A percentile compares a stretch with the other conserved stretches of the same genome.
Evolutionary conservation across 169 alveolate genomes (phyloP).

Genomic region (Eimeria necatrix): DNA sequence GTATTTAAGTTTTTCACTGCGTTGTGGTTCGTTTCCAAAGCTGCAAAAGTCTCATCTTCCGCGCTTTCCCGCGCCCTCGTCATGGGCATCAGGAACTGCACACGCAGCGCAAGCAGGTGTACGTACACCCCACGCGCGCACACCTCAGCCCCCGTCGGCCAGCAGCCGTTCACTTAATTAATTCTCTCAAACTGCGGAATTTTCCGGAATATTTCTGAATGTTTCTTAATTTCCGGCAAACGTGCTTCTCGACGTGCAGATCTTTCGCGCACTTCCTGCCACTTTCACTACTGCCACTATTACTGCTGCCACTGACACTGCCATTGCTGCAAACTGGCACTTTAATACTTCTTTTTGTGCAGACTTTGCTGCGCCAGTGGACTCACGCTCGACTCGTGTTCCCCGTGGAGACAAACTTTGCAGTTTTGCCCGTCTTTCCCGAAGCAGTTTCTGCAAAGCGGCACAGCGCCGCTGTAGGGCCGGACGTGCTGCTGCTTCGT

Average conservation of each 20-base stretch:
- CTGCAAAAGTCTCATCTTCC: conserved; percentile 23
- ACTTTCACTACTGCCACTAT: no score
- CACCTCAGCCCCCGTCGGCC: no score
- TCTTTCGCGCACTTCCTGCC: no score
- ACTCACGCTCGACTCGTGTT: conserved; percentile 32
- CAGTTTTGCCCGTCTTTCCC: background rate
- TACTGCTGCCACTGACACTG: no score
- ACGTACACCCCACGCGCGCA: no score
- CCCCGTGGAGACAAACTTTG: conserved; percentile 33
- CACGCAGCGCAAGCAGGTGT: background rate
- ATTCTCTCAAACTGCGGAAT: no score
- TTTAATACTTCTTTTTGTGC: background rate
- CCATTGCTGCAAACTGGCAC: no score
- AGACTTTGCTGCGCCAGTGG: background rate
- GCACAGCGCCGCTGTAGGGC: conserved; percentile 19
- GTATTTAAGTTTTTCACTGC: conserved; percentile 20
- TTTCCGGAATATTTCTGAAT: no score
- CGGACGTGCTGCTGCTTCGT: conserved; percentile 24
- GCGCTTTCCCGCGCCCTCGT: background rate
- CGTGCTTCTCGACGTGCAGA: no score
- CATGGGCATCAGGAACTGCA: conserved; percentile 70
- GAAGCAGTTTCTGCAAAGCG: background rate
- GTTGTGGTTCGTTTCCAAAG: conserved; percentile 56
- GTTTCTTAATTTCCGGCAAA: no score
- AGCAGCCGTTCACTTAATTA: no score